Percentiles rank a stretch among this genome's conserved stretches.
Evolutionary conservation across 163 green algal genomes (phyloP).

Genomic region (Trebouxia gelatinosa): DNA sequence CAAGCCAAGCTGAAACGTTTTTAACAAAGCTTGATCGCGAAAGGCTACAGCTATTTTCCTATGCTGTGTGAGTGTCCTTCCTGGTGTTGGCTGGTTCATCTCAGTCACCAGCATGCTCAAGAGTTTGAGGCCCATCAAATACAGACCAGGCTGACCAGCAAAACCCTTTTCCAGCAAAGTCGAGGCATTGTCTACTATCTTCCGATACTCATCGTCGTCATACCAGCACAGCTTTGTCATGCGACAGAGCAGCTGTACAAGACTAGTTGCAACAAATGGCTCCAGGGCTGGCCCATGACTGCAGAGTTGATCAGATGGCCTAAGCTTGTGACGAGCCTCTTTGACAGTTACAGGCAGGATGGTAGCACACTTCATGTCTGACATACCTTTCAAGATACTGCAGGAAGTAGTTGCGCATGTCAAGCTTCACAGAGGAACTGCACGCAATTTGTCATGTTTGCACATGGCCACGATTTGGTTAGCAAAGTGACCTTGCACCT

Average conservation of each 20-base stretch:
- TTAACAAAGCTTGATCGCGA: slow-evolving; percentile 32
- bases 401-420: slow-evolving; percentile 93
- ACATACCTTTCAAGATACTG: slow-evolving; percentile 78
- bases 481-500: no score
- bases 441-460: no score
- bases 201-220: slow-evolving; percentile 29
- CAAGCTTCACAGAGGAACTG: slow-evolving; percentile 70
- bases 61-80: slow-evolving; percentile 92
- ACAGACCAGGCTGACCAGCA: slow-evolving; percentile 57
- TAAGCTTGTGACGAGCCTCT: no score
- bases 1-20: slow-evolving; percentile 73
- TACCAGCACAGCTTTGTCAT: slow-evolving; percentile 94
- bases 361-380: no score
- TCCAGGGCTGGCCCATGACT: slow-evolving; percentile 71
- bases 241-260: slow-evolving; percentile 94
- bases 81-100: slow-evolving; percentile 84
- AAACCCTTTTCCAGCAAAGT: slow-evolving; percentile 70
- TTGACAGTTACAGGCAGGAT: no score
- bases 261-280: slow-evolving; percentile 79
- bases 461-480: no score
- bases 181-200: slow-evolving; percentile 84
- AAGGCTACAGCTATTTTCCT: slow-evolving; percentile 93
- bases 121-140: slow-evolving; percentile 88
- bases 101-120: slow-evolving; percentile 88
- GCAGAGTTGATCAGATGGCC: no score